Evolutionary conservation across 140 eudicot species (phyloP), one percentile per base, ranked within the genome.

Genomic region (Bidens hawaiensis): DNA sequence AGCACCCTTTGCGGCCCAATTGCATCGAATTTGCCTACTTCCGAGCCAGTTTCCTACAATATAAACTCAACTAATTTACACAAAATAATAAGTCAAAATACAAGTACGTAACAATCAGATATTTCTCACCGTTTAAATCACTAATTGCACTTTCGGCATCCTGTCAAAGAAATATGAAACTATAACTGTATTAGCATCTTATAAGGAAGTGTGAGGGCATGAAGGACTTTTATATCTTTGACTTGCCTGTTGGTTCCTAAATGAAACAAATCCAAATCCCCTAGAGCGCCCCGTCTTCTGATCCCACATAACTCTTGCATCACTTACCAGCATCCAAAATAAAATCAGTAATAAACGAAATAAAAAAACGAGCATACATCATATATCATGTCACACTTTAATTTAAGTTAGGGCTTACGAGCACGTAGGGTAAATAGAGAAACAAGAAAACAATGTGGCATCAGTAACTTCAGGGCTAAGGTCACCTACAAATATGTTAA

Each of bases 241-340:
- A 34, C 67, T 55, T 46, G 87, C 97, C 83, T 91, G 99, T 72
- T 91, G 99, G 82, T 48, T 91, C 51, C 95, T 87, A 62, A 87
- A 91, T 6, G 99, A 87, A 53, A 91, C 99, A 64, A 91, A 91
- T 9, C 99, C 99, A 81, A 91, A 91, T 38, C 99, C 99, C 74
- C 99, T 85, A 10, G 99, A 91, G 41, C 96, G 93, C 16, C 99
- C 96, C 38, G 95, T 87, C 75, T 91, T 91, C 71, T 87, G 99
- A 49, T 91, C 99, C 99, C 99, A 91, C 99, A 91, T 91, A 41
- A 91, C 99, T 79, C 95, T 80, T 60, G 99, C 99, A 75, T 91
- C 99, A 52, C 99, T 91, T 64, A 27, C 17, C 68, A 42, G 58
- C 19, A 76, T 36, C 45, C 16, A 65, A 71, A 2, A 60, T 5